Evolutionary conservation across 495 filamentous ascomycete genomes (phyloP).

Genomic region (Aspergillus conjunctus): DNA sequence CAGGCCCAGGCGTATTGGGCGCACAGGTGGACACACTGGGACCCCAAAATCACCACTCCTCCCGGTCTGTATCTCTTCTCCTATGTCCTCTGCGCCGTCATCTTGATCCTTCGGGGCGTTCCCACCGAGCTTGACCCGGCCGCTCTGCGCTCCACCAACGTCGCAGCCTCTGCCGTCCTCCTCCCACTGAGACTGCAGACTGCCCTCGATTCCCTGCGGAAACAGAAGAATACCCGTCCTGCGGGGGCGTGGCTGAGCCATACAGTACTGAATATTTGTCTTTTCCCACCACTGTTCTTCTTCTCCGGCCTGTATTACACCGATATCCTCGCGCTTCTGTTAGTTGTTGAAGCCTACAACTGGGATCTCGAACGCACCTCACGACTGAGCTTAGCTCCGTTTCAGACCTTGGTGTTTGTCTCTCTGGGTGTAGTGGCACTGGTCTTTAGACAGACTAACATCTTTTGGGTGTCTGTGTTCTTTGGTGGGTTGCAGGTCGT

Average conservation of each 20-base stretch:
- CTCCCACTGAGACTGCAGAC: slow-evolving; percentile 50
- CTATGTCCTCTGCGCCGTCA: slow-evolving; percentile 41
- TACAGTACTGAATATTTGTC: slow-evolving; percentile 74
- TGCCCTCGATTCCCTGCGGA: slow-evolving; percentile 40
- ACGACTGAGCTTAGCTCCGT: slow-evolving; percentile 11
- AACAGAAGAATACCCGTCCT: slow-evolving; percentile 40
- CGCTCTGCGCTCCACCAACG: slow-evolving; percentile 45
- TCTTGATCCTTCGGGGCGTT: slow-evolving; percentile 40
- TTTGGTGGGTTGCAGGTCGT: slow-evolving; percentile 75
- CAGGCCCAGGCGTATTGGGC: slow-evolving; percentile 87
- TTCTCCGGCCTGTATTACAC: slow-evolving; percentile 95
- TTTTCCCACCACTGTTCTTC: slow-evolving; percentile 93
- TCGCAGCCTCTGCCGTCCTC: slow-evolving; percentile 37
- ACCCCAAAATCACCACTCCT: slow-evolving; percentile 95
- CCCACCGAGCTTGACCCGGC: slow-evolving; percentile 42
- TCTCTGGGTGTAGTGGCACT: slow-evolving; percentile 62
- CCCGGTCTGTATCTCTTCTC: slow-evolving; percentile 77
- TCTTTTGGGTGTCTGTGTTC: slow-evolving; percentile 91
- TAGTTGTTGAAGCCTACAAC: slow-evolving; percentile 67
- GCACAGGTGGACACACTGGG: slow-evolving; percentile 76
- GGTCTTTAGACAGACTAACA: slow-evolving; percentile 87
- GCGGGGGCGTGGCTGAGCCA: slow-evolving; percentile 52
- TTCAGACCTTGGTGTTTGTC: slow-evolving; percentile 46
- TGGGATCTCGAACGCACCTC: slow-evolving; percentile 54
- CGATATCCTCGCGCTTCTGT: slow-evolving; percentile 65